These are phyloP conservation scores for Ascochyta rabiei DNA, from an alignment of 2,329 filamentous ascomycete genomes.

Conservation along the genomic window DNA sequence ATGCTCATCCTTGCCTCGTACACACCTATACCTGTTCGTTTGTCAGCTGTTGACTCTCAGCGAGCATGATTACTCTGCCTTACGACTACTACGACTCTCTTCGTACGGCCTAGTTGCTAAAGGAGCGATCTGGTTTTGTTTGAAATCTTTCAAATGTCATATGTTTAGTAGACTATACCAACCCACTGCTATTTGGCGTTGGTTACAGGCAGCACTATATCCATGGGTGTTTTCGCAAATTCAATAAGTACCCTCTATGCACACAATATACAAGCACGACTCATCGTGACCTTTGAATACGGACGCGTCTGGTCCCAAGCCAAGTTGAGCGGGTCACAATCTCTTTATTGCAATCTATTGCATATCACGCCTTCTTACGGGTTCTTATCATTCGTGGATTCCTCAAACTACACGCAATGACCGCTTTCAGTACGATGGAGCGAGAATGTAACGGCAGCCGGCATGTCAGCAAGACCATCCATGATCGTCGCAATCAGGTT, in stretches of 20 bases:
- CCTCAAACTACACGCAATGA: conserved; percentile 8
- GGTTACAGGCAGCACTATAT: conserved; percentile 30
- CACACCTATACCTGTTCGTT: conserved; percentile 4
- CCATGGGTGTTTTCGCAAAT: conserved; percentile 16
- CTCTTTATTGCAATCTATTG: conserved; percentile 10
- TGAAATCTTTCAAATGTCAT: conserved; percentile 7
- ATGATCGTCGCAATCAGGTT: not conserved
- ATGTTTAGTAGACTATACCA: conserved; percentile 22
- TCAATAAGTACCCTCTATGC: conserved; percentile 6
- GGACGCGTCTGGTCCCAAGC: not conserved
- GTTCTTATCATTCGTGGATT: conserved; percentile 1
- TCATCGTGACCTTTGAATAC: not conserved
- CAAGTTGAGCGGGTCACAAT: not conserved
- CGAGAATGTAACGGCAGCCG: conserved; percentile 11
- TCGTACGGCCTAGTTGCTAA: not conserved
- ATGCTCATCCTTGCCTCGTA: not conserved
- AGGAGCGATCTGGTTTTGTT: not conserved
- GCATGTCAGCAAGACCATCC: conserved; percentile 9
- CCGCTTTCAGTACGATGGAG: conserved; percentile 9
- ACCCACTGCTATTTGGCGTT: conserved; percentile 18
- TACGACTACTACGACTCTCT: conserved; percentile 14
- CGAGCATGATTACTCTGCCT: conserved; percentile 14
- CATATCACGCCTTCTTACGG: conserved; percentile 1
- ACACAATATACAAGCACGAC: not conserved
- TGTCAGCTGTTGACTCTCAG: conserved; percentile 8